Base-by-base conservation (phyloP, 306 rosid species). In the Quercus ilex region DNA sequence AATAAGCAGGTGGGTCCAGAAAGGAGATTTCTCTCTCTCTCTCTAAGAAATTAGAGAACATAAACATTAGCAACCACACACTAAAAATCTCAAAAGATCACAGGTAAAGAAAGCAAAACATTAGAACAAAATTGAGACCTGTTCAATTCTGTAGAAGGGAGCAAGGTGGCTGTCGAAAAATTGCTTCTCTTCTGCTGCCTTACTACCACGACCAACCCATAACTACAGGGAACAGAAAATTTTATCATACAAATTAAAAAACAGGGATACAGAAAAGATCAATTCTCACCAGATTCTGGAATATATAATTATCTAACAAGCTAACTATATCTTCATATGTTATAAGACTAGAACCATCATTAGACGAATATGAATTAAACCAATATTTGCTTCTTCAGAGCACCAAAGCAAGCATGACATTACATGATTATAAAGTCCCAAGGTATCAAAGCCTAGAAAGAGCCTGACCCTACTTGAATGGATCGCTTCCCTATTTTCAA, bases 201-300 rank as follows among this genome's bases (percentile, higher is more conserved):
- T 91, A 86, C 99, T 94, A 78, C 88, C 97, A 80, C 70, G 97
- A 82, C 99, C 99, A 30, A 91, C 97, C 99, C 99, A 94, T 80
- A 94, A 84, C 99, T 94, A 90, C 88, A 88, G 86, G 56, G 33
- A 26, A 57, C 41, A 81, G 57, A 56, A 83, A 68, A 56, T 20
- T 28, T 28, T 38, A 26, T 74, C 49, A 59, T 28, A 55, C 55
- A 78, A 65, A 77, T 65, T 35, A 28, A 62, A 62, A 64, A 64
- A 43, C 75, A 78, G 46, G 71, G 23, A 69, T 58, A 53, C 25
- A 74, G 59, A 80, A 33, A 77, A 78, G 73, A 13, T 9, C 81
- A 63, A 64, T 30, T 64, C 31, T 74, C 63, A 60, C 79, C 57
- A 53, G 71, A 41, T 55, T 77, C 69, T 13, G 65, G 46, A 71